A percentile compares a stretch with the other conserved stretches of the same genome.
phyloP scores from a whole-genome alignment of 306 rosid species.

The Carpinus fangiana region DNA sequence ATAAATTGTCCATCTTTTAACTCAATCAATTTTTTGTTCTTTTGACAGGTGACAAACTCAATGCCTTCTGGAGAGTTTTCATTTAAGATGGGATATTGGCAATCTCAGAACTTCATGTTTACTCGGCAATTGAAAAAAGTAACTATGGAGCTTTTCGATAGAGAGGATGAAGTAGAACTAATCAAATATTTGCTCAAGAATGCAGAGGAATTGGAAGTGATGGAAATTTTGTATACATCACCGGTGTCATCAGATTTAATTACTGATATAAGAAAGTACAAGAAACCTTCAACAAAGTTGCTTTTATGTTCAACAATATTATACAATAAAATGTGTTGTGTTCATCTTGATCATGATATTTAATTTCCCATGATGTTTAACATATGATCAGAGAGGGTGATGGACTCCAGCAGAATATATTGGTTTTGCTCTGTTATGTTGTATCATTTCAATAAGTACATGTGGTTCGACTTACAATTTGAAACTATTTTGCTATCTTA shows the following conservation, averaged over 20 bases:
- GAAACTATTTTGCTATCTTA: too few species aligned
- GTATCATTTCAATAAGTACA: too few species aligned
- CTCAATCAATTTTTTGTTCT: not conserved
- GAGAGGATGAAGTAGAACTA: not conserved
- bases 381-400: too few species aligned
- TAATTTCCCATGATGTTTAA: too few species aligned
- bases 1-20: not conserved
- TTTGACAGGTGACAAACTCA: not conserved
- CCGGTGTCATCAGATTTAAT: not conserved
- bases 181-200: not conserved
- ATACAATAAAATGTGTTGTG: not conserved
- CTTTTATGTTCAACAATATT: not conserved
- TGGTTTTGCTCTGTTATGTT: too few species aligned
- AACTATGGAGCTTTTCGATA: not conserved
- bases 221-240: not conserved
- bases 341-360: too few species aligned
- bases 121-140: not conserved
- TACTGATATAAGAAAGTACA: not conserved
- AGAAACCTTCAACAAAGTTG: not conserved
- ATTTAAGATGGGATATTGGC: not conserved
- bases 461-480: too few species aligned
- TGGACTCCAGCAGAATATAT: too few species aligned
- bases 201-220: not conserved
- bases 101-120: not conserved
- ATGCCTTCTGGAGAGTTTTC: not conserved